Base-by-base conservation (phyloP, 2,329 filamentous ascomycete genomes). In the Alternaria incomplexa region DNA sequence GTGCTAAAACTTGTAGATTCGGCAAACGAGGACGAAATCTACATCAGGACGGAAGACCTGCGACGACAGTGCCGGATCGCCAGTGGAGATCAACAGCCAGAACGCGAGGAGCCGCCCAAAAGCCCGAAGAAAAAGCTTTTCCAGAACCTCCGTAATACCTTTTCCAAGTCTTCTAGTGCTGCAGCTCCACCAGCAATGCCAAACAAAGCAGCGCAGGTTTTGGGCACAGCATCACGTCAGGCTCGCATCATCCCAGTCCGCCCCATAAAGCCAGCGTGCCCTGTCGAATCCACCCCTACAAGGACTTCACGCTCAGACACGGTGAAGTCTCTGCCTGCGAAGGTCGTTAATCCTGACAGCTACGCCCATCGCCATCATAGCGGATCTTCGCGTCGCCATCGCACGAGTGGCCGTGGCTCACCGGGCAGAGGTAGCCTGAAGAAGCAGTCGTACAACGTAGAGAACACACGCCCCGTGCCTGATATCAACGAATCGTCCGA, bases 71-170 rank as follows among this genome's bases (percentile, higher is more conserved):
- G 69, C 58, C 64, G 67, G 45, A 62, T 63, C 51, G 65, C 32
- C 13, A 70, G 63, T 12, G 44, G 48, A 40, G 65, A 71, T 26
- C 58, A 64, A 30, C 53, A 66, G 26, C 7, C 30, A 30, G 62
- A 68, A 11, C 17, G 25, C 26, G 60, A 69, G 8, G 68, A 68
- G 22, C 51, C 65, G 30, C 28, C 43, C 17, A 81, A 78, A 68
- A 82, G 79, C 56, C 80, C 81, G 0, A 81, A 77, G 69, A 82
- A 80, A 72, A 78, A 77, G 58, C 64, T 83, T 25, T 76, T 83
- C 53, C 78, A 79, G 13, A 73, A 76, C 52, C 71, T 66, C 30
- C 62, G 77, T 6, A 75, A 74, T 9, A 66, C 63, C 4, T 77
- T 77, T 46, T 69, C 58, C 26, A 73, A 67, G 32, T 55, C 67